phyloP scores from a whole-genome alignment of 148 eudicot species.

The Amaranthus palmeri region DNA sequence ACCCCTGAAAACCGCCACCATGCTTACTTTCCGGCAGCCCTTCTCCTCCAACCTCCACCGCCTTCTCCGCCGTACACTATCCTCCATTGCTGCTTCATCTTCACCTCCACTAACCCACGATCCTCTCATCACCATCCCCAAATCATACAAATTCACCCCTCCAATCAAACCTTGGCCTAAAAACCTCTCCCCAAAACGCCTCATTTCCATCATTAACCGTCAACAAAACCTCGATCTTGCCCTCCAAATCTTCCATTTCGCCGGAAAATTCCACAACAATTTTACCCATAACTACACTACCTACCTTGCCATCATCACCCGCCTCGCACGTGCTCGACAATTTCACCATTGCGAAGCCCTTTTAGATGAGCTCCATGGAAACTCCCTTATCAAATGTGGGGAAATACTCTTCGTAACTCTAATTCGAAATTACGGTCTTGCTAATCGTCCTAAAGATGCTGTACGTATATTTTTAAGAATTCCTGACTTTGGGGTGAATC shows the following conservation, averaged over 20 bases:
- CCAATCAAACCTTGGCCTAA: constrained; percentile 83
- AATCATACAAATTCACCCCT: constrained; percentile 52
- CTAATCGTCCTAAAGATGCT: constrained; percentile 56
- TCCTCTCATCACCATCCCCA: constrained; percentile 44
- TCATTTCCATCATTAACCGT: constrained; percentile 51
- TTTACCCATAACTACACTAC: constrained; percentile 55
- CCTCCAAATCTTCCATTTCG: constrained; percentile 70
- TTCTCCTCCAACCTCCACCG: constrained; percentile 11
- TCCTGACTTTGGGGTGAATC: constrained; percentile 44
- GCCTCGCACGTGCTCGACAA: constrained; percentile 71
- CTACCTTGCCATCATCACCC: constrained; percentile 50
- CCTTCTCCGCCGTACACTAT: constrained; percentile 10
- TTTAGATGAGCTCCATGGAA: constrained; percentile 27
- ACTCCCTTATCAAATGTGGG: constrained; percentile 42
- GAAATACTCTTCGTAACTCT: constrained; percentile 55
- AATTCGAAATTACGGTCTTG: constrained; percentile 65
- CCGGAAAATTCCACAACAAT: constrained; percentile 53
- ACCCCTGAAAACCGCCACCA: background rate
- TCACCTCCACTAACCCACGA: constrained; percentile 28
- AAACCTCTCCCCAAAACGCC: constrained; percentile 50
- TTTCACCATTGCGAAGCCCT: constrained; percentile 51
- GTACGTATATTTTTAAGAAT: constrained; percentile 45
- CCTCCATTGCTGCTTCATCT: constrained; percentile 13
- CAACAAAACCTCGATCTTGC: constrained; percentile 72
- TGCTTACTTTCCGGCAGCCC: constrained; percentile 4